These are phyloP conservation scores for Saccharomycopsis hybrid DNA, from an alignment of 1,139 yeast genomes.

Conservation along the genomic window DNA sequence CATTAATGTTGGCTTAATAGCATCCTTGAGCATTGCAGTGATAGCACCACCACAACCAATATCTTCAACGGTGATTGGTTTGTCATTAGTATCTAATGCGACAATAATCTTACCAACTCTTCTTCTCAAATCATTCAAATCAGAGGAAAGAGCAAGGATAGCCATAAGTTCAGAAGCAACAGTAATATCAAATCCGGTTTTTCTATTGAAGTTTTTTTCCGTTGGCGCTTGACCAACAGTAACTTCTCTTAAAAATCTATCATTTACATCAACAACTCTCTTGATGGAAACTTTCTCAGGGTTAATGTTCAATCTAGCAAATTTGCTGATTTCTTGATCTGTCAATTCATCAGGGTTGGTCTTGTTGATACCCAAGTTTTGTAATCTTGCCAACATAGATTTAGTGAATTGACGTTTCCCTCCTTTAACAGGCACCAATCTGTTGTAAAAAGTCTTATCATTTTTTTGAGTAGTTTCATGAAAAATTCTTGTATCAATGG, in stretches of 20 bases:
- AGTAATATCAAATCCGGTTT: constrained; percentile 74
- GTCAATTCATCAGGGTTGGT: constrained; percentile 65
- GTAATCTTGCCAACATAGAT: constrained; percentile 58
- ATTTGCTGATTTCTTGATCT: constrained; percentile 53
- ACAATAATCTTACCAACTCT: constrained; percentile 69
- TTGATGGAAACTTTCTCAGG: constrained; percentile 69
- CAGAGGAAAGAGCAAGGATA: constrained; percentile 63
- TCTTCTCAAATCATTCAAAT: constrained; percentile 58
- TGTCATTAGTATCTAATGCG: constrained; percentile 56
- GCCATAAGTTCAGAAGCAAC: constrained; percentile 85
- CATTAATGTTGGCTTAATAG: constrained; percentile 80
- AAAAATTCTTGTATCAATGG: constrained; percentile 78
- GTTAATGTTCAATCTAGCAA: constrained; percentile 63
- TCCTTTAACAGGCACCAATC: constrained; percentile 56
- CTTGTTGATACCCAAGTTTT: constrained; percentile 57
- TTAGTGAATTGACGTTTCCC: constrained; percentile 61
- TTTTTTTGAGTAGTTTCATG: constrained; percentile 68
- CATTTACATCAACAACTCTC: constrained; percentile 78
- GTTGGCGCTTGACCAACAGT: constrained; percentile 75
- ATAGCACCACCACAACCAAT: constrained; percentile 78
- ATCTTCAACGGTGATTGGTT: constrained; percentile 71
- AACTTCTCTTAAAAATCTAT: constrained; percentile 67
- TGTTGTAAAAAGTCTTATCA: constrained; percentile 55
- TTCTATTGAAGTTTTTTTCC: constrained; percentile 67
- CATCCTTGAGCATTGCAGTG: constrained; percentile 71